Base-by-base conservation (phyloP, 495 filamentous ascomycete genomes). In the Penicillium manginii region DNA sequence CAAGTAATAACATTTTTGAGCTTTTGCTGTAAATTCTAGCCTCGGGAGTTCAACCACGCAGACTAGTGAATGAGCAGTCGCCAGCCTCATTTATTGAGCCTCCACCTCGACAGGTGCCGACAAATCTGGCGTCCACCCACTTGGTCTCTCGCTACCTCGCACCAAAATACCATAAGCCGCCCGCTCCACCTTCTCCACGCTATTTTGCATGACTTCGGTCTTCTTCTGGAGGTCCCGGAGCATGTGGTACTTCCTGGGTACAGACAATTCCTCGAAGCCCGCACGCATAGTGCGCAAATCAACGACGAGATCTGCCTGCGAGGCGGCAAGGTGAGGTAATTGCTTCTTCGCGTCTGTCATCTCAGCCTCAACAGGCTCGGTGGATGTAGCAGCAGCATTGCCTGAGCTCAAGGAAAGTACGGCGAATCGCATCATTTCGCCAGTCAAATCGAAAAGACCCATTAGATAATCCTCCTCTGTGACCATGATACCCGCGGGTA, bases 361-460 rank as follows among this genome's bases (percentile, higher is more conserved):
- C 69, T 37, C 57, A 45, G n/a, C 69, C 54, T 51, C 62, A 60
- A 50, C 63, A 58, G 31, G 69, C 63, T 57, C 48, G 11, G 39
- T 52, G n/a, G 55, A 33, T 35, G 43, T 40, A 48, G 21, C 35
- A 37, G 35, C 35, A 14, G 51, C 56, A 17, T 70, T 70, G 6
- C 73, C 64, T 8, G 77, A 78, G 51, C 67, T 68, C 50, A 80
- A 57, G 4, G 84, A 82, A 15, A 90, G 91, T 32, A 97, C 93
- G 0, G 91, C 92, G 73, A 96, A 97, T 29, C 92, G 82, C 94
- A 98, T 98, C 76, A 98, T 81, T 73, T 98, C 94, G 10, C 94
- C 94, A 0, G 89, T 88, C 49, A 97, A 79, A 72, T 98, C 94
- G 63, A 96, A 97, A 8, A 98, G 75, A 5, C 96, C 94, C 58